Conservation (phyloP, 805 yeast species). For the Ogataea thermomethanolica region DNA sequence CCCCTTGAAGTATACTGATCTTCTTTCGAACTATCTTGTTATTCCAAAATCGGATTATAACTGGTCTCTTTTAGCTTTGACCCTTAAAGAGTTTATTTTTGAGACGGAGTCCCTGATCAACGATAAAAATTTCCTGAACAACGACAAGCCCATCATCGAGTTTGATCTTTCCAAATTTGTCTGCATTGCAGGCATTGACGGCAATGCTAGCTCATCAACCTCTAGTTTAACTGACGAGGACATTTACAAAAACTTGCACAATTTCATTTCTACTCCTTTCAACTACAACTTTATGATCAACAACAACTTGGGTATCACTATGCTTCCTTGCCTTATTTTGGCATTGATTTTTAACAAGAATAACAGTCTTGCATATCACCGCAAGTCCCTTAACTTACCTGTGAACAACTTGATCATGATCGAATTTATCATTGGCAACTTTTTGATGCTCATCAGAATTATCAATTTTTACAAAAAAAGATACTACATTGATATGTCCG, state of each 20-base stretch:
- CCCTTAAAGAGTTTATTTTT: constrained; percentile 43
- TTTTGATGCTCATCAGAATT: constrained; percentile 41
- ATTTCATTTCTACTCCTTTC: constrained; percentile 23
- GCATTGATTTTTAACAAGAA: constrained; percentile 28
- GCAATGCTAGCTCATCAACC: constrained; percentile 7
- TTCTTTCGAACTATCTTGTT: constrained; percentile 45
- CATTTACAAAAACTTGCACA: constrained; percentile 20
- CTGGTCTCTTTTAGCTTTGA: constrained; percentile 43
- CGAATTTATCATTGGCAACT: constrained; percentile 44
- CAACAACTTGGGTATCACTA: constrained; percentile 49
- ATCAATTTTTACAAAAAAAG: constrained; percentile 33
- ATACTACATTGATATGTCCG: constrained; percentile 23
- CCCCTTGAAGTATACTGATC: constrained; percentile 46
- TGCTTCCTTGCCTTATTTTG: constrained; percentile 46
- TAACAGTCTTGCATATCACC: constrained; percentile 25
- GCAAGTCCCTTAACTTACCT: constrained; percentile 32
- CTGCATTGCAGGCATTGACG: constrained; percentile 16
- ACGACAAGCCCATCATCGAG: constrained; percentile 26
- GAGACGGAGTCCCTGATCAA: constrained; percentile 25
- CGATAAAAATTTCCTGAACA: constrained; percentile 20
- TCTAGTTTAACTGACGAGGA: constrained; percentile 18
- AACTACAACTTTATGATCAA: constrained; percentile 35
- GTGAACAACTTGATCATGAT: constrained; percentile 34
- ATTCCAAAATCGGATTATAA: constrained; percentile 39
- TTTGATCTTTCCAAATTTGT: constrained; percentile 23